Conservation (phyloP, 345 rosid species). For the Populus simonii region DNA sequence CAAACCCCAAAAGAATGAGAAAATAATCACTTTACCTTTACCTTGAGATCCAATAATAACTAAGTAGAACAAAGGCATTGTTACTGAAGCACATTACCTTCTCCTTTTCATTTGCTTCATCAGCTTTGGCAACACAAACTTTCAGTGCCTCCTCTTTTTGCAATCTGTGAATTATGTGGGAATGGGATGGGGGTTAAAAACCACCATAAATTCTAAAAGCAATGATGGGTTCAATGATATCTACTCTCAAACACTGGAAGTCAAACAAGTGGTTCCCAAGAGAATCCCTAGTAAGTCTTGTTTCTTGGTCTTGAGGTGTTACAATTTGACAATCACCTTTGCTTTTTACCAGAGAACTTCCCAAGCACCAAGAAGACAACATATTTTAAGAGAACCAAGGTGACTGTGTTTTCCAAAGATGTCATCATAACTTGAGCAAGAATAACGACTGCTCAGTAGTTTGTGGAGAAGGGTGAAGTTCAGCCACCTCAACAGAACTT, state of each 20-base stretch:
- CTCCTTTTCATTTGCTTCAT: constrained; percentile 72
- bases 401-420: background rate
- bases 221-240: background rate
- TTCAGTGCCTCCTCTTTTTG: constrained; percentile 90
- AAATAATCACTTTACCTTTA: background rate
- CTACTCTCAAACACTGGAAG: background rate
- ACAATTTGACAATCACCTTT: background rate
- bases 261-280: background rate
- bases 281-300: background rate
- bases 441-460: background rate
- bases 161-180: constrained; percentile 32
- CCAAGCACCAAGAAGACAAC: background rate
- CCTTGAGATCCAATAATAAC: background rate
- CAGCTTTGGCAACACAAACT: constrained; percentile 78
- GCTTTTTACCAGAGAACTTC: background rate
- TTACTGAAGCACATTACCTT: constrained; percentile 41
- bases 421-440: background rate
- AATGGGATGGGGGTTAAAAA: background rate
- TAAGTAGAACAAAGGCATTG: background rate
- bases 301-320: background rate
- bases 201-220: background rate
- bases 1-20: background rate
- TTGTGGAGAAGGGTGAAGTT: background rate
- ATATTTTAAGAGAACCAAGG: background rate
- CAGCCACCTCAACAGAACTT: background rate